Evolutionary conservation across 495 filamentous ascomycete genomes (phyloP).

Genomic region (Penicillium salamii): DNA sequence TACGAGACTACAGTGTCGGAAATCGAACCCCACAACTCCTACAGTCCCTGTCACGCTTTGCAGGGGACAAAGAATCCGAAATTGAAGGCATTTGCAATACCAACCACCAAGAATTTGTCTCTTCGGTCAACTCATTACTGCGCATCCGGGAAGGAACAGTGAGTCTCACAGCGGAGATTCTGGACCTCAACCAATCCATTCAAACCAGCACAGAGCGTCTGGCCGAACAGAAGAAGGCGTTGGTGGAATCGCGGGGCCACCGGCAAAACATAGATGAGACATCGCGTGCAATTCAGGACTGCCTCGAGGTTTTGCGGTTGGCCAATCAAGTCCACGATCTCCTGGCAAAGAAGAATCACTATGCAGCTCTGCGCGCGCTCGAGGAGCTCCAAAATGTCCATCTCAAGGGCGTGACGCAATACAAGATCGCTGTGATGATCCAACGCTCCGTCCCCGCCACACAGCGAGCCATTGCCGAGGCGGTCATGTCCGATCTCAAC

Average conservation of each 20-base stretch:
- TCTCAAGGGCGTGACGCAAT: constrained; percentile 85
- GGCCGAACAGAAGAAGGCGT: constrained; percentile 87
- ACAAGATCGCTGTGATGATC: constrained; percentile 94
- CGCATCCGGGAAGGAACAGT: constrained; percentile 86
- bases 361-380: constrained; percentile 86
- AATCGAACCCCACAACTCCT: constrained; percentile 70
- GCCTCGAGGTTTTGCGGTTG: constrained; percentile 83
- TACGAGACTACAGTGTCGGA: constrained; percentile 83
- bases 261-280: constrained; percentile 96
- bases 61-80: constrained; percentile 79
- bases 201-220: constrained; percentile 94
- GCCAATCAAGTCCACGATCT: constrained; percentile 95
- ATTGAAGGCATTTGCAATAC: constrained; percentile 94
- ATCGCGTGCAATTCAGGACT: constrained; percentile 83
- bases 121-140: constrained; percentile 87
- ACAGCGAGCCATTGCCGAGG: constrained; percentile 88
- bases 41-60: constrained; percentile 74
- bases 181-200: constrained; percentile 89
- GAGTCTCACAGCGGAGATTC: constrained; percentile 82
- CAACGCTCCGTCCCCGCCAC: constrained; percentile 91
- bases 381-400: constrained; percentile 97
- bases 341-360: constrained; percentile 87
- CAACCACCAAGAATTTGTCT: constrained; percentile 95
- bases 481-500: constrained; percentile 95
- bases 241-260: constrained; percentile 87